Base-by-base conservation (phyloP, 176 grass and related monocot genomes). In the Poa pratensis region DNA sequence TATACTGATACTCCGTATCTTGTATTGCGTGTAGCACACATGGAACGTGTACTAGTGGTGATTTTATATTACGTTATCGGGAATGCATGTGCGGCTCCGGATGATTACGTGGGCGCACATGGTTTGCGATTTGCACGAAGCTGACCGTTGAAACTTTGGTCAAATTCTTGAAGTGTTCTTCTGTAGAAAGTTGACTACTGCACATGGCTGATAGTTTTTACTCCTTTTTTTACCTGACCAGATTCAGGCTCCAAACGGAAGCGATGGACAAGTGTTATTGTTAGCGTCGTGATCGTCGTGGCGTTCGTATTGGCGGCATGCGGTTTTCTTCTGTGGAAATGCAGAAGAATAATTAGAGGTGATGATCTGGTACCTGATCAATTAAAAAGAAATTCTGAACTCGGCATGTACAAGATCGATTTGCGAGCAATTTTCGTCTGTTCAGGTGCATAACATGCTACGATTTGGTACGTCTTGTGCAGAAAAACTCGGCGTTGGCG, bases 341-440 rank as follows among this genome's bases (percentile, higher is more conserved):
- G 79, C 83, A 88, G 59, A 80, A 64, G 85, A 67, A 77, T 80
- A 82, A 88, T 90, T 27, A 86, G 69, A 90, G 88, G 90, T 94
- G 46, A 60, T 22, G 3, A 67, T 3, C 30, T 55, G 69, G 15
- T 23, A 23, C 28, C 71, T 62, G 27, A n/a, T n/a, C n/a, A 69
- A 68, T 19, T 55, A 0, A 20, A 6, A 7, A 69, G 17, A 9
- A 50, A 7, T 20, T 22, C 14, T 2, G 34, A 83, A 43, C 5
- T 35, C 20, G 5, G 22, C 16, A 7, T 17, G 0, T 54, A 54
- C 4, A 54, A 17, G 17, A 55, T 9, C 12, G 16, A 24, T 62
- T 84, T 19, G 52, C 27, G 50, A 75, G 12, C 16, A 14, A n/a
- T 2, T 22, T 34, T 74, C 16, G 35, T 3, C 66, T 16, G 7